Base-by-base conservation (phyloP, 2,329 filamentous ascomycete species). In the Ceratocystis colombiana region DNA sequence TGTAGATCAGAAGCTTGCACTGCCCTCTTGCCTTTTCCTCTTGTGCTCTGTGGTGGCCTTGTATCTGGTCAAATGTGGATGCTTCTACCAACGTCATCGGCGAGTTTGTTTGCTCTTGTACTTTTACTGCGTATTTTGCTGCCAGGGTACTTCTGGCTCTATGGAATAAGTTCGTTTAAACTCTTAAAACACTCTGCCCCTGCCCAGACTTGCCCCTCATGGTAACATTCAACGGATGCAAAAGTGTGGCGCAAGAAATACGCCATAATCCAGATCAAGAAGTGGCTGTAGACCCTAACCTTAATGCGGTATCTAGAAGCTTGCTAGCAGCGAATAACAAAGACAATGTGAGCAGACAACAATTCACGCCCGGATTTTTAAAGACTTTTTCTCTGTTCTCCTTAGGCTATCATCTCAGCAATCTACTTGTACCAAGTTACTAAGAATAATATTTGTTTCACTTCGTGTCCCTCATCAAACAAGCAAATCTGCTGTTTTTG, bases 1-100 rank as follows among this genome's bases (percentile, higher is more conserved):
- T 68, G 64, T 64, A 65, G 61, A 66, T 65, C 64, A 59, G 30
- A 66, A 66, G 64, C 63, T 41, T 68, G 64, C 64, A 66, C 64
- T 64, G 67, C 64, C 64, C 59, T 65, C 64, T 66, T 65, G 12
- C 37, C 28, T 25, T 37, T 64, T 55, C 20, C 48, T 25, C 22
- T 53, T 28, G 28, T 4, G 22, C 48, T 15, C 55, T 59, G 15
- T 37, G 30, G 55, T 17, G 55, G 25, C 55, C 55, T 59, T 59
- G 55, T 8, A 59, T 59, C 55, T 37, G 48, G 28, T 59, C 10
- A 59, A 59, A 59, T 59, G 28, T 59, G 55, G 28, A 37, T 59
- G 55, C 55, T 30, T 10, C 55, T 37, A 59, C 55, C 8, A 59
- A 59, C 65, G 28, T 67, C 61, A 59, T 62, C 48, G 57, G 46